Evolutionary conservation across 306 rosid species (phyloP).

Genomic region (Neltuma alba): DNA sequence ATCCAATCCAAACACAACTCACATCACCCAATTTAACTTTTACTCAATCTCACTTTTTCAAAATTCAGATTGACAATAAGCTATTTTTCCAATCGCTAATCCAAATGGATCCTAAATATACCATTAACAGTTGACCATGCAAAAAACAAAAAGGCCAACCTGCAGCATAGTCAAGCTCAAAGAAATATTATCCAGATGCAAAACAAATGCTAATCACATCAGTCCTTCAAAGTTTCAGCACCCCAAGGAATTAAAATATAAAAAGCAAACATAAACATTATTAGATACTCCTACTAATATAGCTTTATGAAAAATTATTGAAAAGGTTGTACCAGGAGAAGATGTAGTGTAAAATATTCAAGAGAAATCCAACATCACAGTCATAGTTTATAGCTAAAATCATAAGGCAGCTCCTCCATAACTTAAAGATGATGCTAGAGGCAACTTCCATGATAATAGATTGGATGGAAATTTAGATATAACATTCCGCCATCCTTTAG

Average conservation of each 20-base stretch:
- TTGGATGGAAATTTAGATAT: neutral
- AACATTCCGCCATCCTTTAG: neutral
- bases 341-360: neutral
- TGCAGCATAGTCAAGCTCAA: conserved; percentile 3
- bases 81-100: too few relatives aligned
- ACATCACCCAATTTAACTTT: too few relatives aligned
- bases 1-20: too few relatives aligned
- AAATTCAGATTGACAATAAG: too few relatives aligned
- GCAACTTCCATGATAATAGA: neutral
- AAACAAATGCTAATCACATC: neutral
- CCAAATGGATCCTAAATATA: too few relatives aligned
- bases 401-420: neutral
- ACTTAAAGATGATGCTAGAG: neutral
- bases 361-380: neutral
- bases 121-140: neutral
- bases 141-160: neutral
- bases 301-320: neutral
- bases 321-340: neutral
- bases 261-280: neutral
- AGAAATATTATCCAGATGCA: conserved; percentile 4
- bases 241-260: neutral
- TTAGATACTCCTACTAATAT: neutral
- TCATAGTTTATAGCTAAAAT: neutral
- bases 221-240: neutral
- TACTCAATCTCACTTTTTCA: too few relatives aligned